These are phyloP conservation scores for Jaapia argillacea DNA, from an alignment of 768 basidiomycete species.

Conservation along the genomic window DNA sequence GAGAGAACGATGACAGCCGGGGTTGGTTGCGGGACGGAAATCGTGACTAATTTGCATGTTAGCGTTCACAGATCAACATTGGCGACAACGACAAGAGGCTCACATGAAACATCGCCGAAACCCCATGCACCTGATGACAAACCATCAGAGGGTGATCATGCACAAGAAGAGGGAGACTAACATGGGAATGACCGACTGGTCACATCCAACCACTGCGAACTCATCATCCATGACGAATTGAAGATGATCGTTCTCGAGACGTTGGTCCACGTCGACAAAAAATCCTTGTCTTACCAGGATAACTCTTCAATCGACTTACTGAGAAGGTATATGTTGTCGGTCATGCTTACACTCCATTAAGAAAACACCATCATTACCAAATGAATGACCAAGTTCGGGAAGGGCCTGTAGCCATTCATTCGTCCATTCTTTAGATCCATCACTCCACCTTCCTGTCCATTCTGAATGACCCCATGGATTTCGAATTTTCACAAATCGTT, in stretches of 20 bases:
- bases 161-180: background rate
- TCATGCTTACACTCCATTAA: constrained; percentile 1
- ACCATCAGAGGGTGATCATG: background rate
- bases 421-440: constrained; percentile 1
- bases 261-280: background rate
- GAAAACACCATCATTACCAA: background rate
- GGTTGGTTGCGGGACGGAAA: background rate
- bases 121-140: background rate
- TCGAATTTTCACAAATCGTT: constrained; percentile 36
- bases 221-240: background rate
- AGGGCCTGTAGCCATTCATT: background rate
- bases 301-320: background rate
- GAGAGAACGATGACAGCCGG: background rate
- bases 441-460: background rate
- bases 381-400: background rate
- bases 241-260: background rate
- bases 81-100: background rate
- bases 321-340: background rate
- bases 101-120: background rate
- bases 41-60: background rate
- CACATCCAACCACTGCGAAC: background rate
- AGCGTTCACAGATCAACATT: background rate
- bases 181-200: background rate
- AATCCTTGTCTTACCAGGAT: background rate
- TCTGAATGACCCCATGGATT: constrained; percentile 46